Evolutionary conservation across 164 flowering plant genomes (phyloP).

Genomic region (Stephania yunnanensis): DNA sequence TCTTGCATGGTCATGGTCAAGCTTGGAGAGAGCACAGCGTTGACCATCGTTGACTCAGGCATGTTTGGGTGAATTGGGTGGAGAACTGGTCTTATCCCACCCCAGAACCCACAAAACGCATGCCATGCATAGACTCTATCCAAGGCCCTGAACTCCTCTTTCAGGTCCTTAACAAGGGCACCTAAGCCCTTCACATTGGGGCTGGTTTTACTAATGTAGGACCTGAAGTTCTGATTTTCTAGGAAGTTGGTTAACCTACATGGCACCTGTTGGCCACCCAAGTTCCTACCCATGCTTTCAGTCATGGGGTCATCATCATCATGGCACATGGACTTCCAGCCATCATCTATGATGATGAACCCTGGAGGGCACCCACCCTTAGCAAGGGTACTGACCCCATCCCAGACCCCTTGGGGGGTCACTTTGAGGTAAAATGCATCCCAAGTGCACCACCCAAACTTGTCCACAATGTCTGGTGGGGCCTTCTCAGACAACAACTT

Average conservation of each 20-base stretch:
- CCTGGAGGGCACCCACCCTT: slow-evolving; percentile 71
- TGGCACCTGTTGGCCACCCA: slow-evolving; percentile 65
- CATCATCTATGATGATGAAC: slow-evolving; percentile 62
- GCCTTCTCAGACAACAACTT: slow-evolving; percentile 37
- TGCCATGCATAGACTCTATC: slow-evolving; percentile 84
- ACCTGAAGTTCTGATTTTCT: slow-evolving; percentile 59
- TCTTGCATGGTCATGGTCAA: slow-evolving; percentile 63
- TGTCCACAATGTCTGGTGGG: slow-evolving; percentile 53
- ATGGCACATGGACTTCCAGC: slow-evolving; percentile 60
- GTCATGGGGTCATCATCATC: slow-evolving; percentile 39
- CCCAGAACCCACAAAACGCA: slow-evolving; percentile 80
- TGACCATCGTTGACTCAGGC: slow-evolving; percentile 41
- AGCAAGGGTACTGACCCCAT: slow-evolving; percentile 49
- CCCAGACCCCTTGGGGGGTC: slow-evolving; percentile 44
- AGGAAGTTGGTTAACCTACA: slow-evolving; percentile 49
- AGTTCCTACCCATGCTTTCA: slow-evolving; percentile 38
- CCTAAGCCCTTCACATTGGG: slow-evolving; percentile 47
- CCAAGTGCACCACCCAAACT: slow-evolving; percentile 85
- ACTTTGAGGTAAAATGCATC: slow-evolving; percentile 65
- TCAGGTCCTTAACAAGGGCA: slow-evolving; percentile 66
- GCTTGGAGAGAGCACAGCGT: slow-evolving; percentile 48
- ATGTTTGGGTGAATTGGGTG: slow-evolving; percentile 19
- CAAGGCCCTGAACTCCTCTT: slow-evolving; percentile 45
- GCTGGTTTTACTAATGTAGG: slow-evolving; percentile 30
- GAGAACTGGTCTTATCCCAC: slow-evolving; percentile 62